A percentile compares a stretch with the other conserved stretches of the same genome.
Evolutionary conservation across 805 yeast species (phyloP).

Genomic region (Suhomyces prunicola): DNA sequence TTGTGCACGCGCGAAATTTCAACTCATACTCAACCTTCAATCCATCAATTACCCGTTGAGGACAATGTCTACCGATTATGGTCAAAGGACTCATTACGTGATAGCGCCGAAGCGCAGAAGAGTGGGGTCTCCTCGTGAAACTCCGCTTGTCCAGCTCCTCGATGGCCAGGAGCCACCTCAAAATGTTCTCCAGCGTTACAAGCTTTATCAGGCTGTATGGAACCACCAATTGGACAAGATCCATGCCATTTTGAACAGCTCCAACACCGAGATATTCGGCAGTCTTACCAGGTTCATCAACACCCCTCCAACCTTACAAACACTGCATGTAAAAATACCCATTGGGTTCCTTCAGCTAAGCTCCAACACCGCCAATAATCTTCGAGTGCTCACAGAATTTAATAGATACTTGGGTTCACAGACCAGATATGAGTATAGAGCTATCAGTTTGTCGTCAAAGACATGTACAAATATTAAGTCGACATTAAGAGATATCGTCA

Average conservation of each 20-base stretch:
- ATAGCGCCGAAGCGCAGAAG: conserved; percentile 10
- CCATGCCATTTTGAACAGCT: conserved; percentile 26
- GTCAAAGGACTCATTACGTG: conserved; percentile 36
- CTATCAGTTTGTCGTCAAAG: conserved; percentile 30
- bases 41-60: no score
- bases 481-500: conserved; percentile 31
- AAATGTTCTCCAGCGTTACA: conserved; percentile 21
- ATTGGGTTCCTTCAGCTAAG: conserved; percentile 36
- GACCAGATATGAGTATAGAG: conserved; percentile 12
- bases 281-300: conserved; percentile 23
- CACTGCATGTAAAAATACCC: conserved; percentile 11
- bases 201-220: conserved; percentile 26
- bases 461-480: conserved; percentile 32
- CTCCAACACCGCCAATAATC: conserved; percentile 40
- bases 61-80: conserved; percentile 7
- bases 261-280: conserved; percentile 31
- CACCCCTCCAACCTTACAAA: background rate
- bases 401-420: conserved; percentile 13
- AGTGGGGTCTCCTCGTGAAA: conserved; percentile 1
- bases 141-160: conserved; percentile 22
- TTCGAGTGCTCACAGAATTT: conserved; percentile 37
- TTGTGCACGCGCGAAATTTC: background rate
- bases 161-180: conserved; percentile 21
- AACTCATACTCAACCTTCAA: no score
- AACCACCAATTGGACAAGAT: conserved; percentile 24